Percentiles rank a stretch among this genome's conserved stretches.
phyloP scores from a whole-genome alignment of 306 rosid species.

The Fragaria nilgerrensis region DNA sequence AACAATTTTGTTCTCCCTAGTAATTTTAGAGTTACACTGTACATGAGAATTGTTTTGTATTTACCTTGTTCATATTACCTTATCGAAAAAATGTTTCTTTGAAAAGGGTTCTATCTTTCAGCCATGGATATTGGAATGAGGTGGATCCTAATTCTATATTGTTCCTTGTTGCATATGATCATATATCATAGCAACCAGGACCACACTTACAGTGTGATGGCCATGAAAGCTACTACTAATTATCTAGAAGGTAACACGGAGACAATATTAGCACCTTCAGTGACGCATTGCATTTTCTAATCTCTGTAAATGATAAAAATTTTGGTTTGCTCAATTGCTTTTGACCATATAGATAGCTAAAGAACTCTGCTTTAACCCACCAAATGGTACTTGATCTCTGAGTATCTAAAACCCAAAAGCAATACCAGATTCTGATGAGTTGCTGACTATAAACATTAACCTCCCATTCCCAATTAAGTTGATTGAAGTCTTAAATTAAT shows the following conservation, averaged over 20 bases:
- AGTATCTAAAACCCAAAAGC: background rate
- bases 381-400: slow-evolving; percentile 6
- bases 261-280: background rate
- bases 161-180: background rate
- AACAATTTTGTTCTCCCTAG: background rate
- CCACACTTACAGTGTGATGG: slow-evolving; percentile 1
- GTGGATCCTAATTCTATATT: background rate
- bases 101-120: background rate
- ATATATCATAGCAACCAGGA: background rate
- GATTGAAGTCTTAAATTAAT: background rate
- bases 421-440: background rate
- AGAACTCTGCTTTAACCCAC: background rate
- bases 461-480: background rate
- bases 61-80: slow-evolving; percentile 10
- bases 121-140: background rate
- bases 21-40: slow-evolving; percentile 31
- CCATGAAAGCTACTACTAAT: slow-evolving; percentile 1
- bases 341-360: slow-evolving; percentile 10
- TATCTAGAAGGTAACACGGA: background rate
- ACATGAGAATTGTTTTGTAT: slow-evolving; percentile 27
- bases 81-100: background rate
- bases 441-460: slow-evolving; percentile 7
- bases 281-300: background rate
- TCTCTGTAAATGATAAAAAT: background rate
- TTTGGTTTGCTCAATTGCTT: background rate